These are phyloP conservation scores for Lasiodiplodia citricola DNA, from an alignment of 2,329 filamentous ascomycete genomes.

Conservation along the genomic window DNA sequence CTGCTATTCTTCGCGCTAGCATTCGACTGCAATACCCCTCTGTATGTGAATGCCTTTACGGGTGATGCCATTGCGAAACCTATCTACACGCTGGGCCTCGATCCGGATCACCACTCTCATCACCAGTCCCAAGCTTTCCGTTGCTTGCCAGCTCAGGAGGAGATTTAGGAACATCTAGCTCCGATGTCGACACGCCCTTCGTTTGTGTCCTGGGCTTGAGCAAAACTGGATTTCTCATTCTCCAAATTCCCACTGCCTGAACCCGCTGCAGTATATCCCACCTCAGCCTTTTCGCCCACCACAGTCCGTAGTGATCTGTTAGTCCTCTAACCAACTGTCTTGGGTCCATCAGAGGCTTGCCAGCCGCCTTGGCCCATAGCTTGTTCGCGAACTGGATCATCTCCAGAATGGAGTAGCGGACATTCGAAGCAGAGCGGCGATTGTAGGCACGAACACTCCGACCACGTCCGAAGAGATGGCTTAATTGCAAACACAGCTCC, in stretches of 20 bases:
- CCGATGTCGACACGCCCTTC: not conserved
- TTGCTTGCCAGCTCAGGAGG: not conserved
- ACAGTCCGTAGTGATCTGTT: not conserved
- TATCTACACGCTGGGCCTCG: not conserved
- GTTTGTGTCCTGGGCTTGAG: not conserved
- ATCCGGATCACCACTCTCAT: not conserved
- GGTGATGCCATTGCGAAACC: not conserved
- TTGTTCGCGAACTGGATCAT: conserved; percentile 12
- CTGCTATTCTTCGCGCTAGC: no score
- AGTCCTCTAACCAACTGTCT: not conserved
- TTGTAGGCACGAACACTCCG: not conserved
- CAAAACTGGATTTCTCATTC: not conserved
- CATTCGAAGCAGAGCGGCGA: not conserved
- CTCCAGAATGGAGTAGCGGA: conserved; percentile 1
- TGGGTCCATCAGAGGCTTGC: conserved; percentile 7
- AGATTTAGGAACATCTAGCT: not conserved
- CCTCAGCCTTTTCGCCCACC: conserved; percentile 5
- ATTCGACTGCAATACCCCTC: no score
- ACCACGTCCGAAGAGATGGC: conserved; percentile 36
- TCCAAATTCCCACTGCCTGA: not conserved
- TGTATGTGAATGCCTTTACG: not conserved
- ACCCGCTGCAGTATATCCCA: not conserved
- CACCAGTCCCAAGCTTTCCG: not conserved
- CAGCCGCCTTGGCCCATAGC: not conserved
- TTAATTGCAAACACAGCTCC: conserved; percentile 35